Conservation (phyloP, 2,329 filamentous ascomycete species). For the Byssoonygena ceratinophila region DNA sequence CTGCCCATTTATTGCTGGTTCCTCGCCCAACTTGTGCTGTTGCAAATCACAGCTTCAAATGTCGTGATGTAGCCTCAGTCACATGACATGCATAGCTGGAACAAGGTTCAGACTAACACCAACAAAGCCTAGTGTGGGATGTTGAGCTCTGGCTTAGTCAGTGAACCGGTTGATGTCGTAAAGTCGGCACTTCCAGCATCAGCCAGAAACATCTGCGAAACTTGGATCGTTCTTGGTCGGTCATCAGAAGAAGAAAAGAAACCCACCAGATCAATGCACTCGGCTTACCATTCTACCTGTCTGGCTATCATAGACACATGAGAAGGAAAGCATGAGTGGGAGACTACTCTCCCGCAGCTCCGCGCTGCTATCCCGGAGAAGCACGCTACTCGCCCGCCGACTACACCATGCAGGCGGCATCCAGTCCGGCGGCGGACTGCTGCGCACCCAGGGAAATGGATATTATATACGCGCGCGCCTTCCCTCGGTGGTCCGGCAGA, state of each 20-base stretch:
- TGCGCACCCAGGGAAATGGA: slow-evolving; percentile 54
- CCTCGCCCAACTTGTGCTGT: background rate
- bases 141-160: background rate
- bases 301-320: slow-evolving; percentile 21
- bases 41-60: slow-evolving; percentile 10
- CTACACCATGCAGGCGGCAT: slow-evolving; percentile 49
- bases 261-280: no score
- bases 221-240: no score
- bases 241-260: background rate
- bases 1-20: background rate
- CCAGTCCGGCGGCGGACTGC: slow-evolving; percentile 58
- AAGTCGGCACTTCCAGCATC: no score
- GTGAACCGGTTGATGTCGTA: background rate
- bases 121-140: background rate
- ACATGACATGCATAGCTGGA: background rate
- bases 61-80: slow-evolving; percentile 6
- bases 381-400: slow-evolving; percentile 50
- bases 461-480: slow-evolving; percentile 39
- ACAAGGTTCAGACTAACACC: background rate
- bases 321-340: slow-evolving; percentile 51
- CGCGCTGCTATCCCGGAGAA: slow-evolving; percentile 52
- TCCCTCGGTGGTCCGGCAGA: slow-evolving; percentile 59
- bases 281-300: no score
- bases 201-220: no score
- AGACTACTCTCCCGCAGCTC: slow-evolving; percentile 66